Percentiles rank a stretch among this genome's conserved stretches.
phyloP scores from a whole-genome alignment of 148 eudicot genomes.

The Euryodendron excelsum region DNA sequence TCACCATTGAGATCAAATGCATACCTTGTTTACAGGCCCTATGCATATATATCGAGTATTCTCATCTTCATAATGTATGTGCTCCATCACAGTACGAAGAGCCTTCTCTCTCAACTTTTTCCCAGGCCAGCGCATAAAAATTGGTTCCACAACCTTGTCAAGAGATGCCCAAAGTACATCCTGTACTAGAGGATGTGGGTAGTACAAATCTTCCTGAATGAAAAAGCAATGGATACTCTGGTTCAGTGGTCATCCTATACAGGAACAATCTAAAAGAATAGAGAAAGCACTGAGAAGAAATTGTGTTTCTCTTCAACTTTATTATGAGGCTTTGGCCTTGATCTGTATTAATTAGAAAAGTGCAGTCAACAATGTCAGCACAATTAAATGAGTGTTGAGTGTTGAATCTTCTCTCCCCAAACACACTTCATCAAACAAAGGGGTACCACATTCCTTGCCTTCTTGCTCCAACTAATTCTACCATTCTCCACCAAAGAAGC shows the following conservation, averaged over 20 bases:
- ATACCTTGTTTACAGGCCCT: constrained; percentile 95
- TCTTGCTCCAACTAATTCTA: background rate
- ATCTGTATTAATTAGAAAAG: background rate
- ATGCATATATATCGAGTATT: constrained; percentile 94
- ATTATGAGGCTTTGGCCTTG: background rate
- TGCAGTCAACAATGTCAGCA: too few species aligned
- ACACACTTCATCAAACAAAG: background rate
- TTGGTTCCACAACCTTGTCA: constrained; percentile 76
- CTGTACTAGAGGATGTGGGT: constrained; percentile 87
- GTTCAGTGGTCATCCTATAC: background rate
- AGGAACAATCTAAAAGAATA: background rate
- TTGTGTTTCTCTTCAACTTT: background rate
- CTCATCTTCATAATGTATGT: constrained; percentile 97
- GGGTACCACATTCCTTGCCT: background rate
- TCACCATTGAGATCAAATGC: background rate
- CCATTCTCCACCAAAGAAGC: background rate
- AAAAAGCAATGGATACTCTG: constrained; percentile 9
- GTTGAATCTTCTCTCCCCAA: background rate
- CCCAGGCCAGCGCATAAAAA: constrained; percentile 84
- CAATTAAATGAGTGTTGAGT: too few species aligned
- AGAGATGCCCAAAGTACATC: constrained; percentile 87
- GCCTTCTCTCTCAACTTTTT: constrained; percentile 85
- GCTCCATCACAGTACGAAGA: constrained; percentile 75
- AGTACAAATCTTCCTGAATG: constrained; percentile 95
- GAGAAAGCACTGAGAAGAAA: background rate